Percentiles rank a stretch among this genome's conserved stretches.
These are phyloP conservation scores for Ceratobasidium sp. DNA, from an alignment of 1,284 basidiomycete species.

Conservation along the genomic window DNA sequence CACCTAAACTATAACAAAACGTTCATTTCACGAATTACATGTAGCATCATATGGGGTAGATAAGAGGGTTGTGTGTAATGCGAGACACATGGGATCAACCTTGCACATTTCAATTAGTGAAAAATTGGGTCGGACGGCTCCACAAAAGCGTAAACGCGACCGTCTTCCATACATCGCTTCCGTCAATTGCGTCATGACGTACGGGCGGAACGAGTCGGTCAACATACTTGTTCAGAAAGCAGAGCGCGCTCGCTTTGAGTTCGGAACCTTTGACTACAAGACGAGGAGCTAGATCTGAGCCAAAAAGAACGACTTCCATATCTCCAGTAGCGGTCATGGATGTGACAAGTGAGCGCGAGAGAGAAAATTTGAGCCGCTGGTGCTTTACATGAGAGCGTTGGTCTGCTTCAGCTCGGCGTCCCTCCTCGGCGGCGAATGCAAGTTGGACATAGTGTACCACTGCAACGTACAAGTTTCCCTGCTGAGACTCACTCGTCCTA, in stretches of 20 bases:
- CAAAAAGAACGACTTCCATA: conserved; percentile 39
- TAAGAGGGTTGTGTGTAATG: no score
- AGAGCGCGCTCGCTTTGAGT: conserved; percentile 73
- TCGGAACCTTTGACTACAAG: conserved; percentile 54
- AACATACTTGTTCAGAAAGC: conserved; percentile 71
- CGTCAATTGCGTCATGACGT: conserved; percentile 92
- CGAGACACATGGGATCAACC: no score
- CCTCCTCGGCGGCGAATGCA: conserved; percentile 53
- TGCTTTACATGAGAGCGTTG: conserved; percentile 36
- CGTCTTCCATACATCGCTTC: conserved; percentile 96
- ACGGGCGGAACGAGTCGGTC: conserved; percentile 85
- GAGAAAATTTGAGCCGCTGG: conserved; percentile 19
- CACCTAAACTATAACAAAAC: no score
- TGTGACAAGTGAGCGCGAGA: conserved; percentile 1
- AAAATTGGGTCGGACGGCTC: conserved; percentile 19
- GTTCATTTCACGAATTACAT: no score
- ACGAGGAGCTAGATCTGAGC: conserved; percentile 33
- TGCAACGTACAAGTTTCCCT: conserved; percentile 96
- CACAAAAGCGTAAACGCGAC: conserved; percentile 90
- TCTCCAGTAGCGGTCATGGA: conserved; percentile 19
- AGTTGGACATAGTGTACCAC: conserved; percentile 91
- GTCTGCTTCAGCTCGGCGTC: conserved; percentile 41
- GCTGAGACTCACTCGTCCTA: conserved; percentile 84
- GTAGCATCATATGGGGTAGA: no score
- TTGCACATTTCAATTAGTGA: conserved; percentile 64